These are phyloP conservation scores for Macadamia integrifolia DNA, from an alignment of 164 flowering plant genomes.

Conservation along the genomic window DNA sequence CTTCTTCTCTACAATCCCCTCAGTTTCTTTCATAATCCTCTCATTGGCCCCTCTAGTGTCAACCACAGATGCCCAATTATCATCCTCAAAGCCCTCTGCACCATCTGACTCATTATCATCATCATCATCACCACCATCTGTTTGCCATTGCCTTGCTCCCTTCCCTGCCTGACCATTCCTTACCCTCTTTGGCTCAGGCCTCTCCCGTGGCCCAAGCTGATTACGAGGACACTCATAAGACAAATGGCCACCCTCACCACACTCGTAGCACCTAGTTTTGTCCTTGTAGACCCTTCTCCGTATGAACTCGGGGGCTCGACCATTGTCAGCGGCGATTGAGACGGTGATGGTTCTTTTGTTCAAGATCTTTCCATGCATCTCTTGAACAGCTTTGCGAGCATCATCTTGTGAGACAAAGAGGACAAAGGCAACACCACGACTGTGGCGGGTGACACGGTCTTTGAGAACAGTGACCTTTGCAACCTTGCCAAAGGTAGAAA, in stretches of 20 bases:
- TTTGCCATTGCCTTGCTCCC: conserved; percentile 16
- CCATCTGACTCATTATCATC: conserved; percentile 27
- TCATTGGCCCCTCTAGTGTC: conserved; percentile 67
- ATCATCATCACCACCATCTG: conserved; percentile 11
- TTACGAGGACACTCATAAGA: conserved; percentile 89
- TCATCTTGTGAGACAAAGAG: conserved; percentile 68
- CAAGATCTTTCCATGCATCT: conserved; percentile 67
- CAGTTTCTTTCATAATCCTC: conserved; percentile 24
- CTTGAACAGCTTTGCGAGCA: conserved; percentile 52
- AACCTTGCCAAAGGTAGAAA: conserved; percentile 92
- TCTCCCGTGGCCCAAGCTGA: conserved; percentile 68
- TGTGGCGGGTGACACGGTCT: conserved; percentile 54
- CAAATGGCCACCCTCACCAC: conserved; percentile 80
- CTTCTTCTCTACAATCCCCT: conserved; percentile 19
- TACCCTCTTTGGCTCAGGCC: conserved; percentile 53
- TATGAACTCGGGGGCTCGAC: conserved; percentile 82
- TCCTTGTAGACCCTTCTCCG: conserved; percentile 72
- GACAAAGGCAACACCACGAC: conserved; percentile 86
- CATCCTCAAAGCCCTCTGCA: conserved; percentile 47
- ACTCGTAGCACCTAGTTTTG: conserved; percentile 88
- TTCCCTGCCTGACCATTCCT: conserved; percentile 21
- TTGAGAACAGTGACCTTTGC: conserved; percentile 85
- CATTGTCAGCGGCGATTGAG: conserved; percentile 80
- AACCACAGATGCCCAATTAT: conserved; percentile 86
- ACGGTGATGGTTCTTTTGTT: conserved; percentile 60